Evolutionary conservation across 2,329 filamentous ascomycete species (phyloP), one percentile per base, ranked within the genome.

Genomic region (Fusarium sacchari): DNA sequence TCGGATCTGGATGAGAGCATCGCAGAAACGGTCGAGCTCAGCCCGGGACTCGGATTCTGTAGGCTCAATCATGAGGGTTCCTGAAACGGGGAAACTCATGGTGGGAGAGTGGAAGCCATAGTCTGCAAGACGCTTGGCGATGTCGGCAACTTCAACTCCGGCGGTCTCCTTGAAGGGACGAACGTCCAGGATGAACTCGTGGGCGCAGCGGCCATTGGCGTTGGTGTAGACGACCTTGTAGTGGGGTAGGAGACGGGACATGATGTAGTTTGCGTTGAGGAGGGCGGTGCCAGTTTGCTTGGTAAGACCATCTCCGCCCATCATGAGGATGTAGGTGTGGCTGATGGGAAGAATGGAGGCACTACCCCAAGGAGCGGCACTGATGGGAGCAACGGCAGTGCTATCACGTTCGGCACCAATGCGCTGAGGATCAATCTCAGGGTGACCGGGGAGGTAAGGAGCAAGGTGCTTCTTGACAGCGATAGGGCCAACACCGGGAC

Each of bases 71-170:
- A 98, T 98, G 56, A 98, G 90, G 0, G 96, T 98, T 83, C 97
- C 97, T 44, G 94, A 89, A 4, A 98, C 94, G 3, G 96, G 96
- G 94, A 94, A 98, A 80, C 92, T 95, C 95, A 98, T 98, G 65
- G 96, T 98, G 0, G 96, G 96, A 3, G 95, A 94, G 83, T 98
- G 96, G 89, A 98, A 98, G 43, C 96, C 96, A 81, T 97, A 98
- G 81, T 98, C 96, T 82, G 97, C 95, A 34, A 98, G 89, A 72
- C 96, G 93, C 88, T 98, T 98, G 79, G 96, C 95, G 74, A 98
- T 93, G 79, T 98, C 96, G 77, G 97, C 97, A 36, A 93, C 96
- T 84, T 98, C 95, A 76, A 98, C 86, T 24, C 94, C 94, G 7
- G 93, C 90, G 2, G 91, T 90, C 60, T 96, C 92, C 81, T 94